Evolutionary conservation across 768 basidiomycete genomes (phyloP), one percentile per base, ranked within the genome.

Genomic region (Trametes cinnabarina): DNA sequence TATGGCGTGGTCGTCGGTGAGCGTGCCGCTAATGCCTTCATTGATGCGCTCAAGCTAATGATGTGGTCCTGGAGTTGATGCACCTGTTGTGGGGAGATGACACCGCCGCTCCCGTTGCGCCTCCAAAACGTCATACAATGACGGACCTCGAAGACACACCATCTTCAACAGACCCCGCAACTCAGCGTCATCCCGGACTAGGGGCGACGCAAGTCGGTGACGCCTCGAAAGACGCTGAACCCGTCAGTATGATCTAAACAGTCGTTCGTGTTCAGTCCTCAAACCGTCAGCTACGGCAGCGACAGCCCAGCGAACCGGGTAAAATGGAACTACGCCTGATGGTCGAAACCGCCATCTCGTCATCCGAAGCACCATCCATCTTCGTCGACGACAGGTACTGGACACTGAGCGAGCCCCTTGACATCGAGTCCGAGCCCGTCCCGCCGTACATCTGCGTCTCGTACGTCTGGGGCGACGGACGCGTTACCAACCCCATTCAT

Each of bases 391-490:
- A 55, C 32, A 40, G 37, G 20, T 44, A 50, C 25, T 60, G 59
- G 59, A 10, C 30, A 25, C 49, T 65, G 40, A 62, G 44, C 43
- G 54, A 58, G 8, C 60, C 63, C 19, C 34, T 63, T 41, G 57
- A 61, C 49, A 42, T 57, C 44, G 34, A 53, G 14, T 50, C 43
- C 17, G 34, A 37, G 22, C 20, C 43, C 7, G 19, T 47, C 4
- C 48, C 55, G 9, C 48, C 39, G 15, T 63, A 67, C 51, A 47
- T 55, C 40, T 64, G 63, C 40, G 48, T 64, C 22, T 68, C 66
- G n/a, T 68, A 66, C 63, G 63, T 64, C 17, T 66, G 63, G 65
- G 62, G 59, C 20, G 6, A 28, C n/a, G 50, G 52, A 15, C 54
- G 60, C 17, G 30, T 8, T 4, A 41, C 52, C 8, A 63, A 60